These are phyloP conservation scores for Diaporthe sp. DNA, from an alignment of 2,329 filamentous ascomycete species.

Conservation along the genomic window DNA sequence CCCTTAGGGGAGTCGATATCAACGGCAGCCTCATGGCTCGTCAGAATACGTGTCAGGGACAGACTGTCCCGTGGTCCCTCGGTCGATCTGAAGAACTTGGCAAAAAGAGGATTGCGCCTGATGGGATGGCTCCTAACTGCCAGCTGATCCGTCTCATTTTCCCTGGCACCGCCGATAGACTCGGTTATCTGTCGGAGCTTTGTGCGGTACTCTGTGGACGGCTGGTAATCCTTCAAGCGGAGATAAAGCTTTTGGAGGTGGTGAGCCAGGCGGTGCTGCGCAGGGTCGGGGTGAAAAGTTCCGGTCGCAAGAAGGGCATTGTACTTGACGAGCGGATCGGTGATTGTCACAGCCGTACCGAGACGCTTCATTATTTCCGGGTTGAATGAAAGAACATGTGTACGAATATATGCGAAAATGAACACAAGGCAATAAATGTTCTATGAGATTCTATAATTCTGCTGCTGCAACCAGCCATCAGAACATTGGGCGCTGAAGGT, in stretches of 20 bases:
- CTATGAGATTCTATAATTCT: neutral
- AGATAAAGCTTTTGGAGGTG: slow-evolving; percentile 84
- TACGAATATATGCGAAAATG: neutral
- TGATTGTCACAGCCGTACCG: slow-evolving; percentile 68
- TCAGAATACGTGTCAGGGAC: slow-evolving; percentile 77
- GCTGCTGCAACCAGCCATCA: neutral
- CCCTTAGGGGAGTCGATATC: slow-evolving; percentile 79
- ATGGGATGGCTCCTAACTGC: slow-evolving; percentile 68
- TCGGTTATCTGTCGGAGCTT: slow-evolving; percentile 72
- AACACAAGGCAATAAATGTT: neutral
- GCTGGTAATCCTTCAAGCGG: slow-evolving; percentile 82
- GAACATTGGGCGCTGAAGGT: neutral
- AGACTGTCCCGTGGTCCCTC: slow-evolving; percentile 68
- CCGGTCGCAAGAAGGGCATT: slow-evolving; percentile 77
- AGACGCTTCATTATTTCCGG: slow-evolving; percentile 48
- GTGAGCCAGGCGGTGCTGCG: slow-evolving; percentile 79
- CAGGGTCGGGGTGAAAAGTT: slow-evolving; percentile 75
- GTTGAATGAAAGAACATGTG: neutral
- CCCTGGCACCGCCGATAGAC: slow-evolving; percentile 53
- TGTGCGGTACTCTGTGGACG: slow-evolving; percentile 75
- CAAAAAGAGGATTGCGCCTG: slow-evolving; percentile 69
- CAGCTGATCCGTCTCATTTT: slow-evolving; percentile 52
- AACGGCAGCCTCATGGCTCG: slow-evolving; percentile 78
- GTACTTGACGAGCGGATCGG: slow-evolving; percentile 83
- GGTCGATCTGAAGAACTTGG: slow-evolving; percentile 68